Percentiles rank a stretch among this genome's conserved stretches.
Conservation (phyloP, 1,139 yeast species). For the Yamadazyma atlantica region DNA sequence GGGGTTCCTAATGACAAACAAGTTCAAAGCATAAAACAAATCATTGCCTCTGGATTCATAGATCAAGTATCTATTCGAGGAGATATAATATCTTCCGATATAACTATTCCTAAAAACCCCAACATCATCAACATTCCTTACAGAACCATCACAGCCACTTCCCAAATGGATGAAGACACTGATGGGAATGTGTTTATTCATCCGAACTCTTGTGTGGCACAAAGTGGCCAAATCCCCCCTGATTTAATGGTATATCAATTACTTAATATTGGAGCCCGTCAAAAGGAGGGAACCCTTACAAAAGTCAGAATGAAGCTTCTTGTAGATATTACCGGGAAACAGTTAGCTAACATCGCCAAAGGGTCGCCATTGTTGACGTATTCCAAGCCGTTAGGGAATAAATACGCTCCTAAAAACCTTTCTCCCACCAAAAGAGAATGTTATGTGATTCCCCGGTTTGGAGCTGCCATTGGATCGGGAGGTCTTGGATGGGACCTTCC, state of each 20-base stretch:
- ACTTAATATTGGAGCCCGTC: constrained; percentile 49
- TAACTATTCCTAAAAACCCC: constrained; percentile 55
- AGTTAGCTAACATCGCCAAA: constrained; percentile 75
- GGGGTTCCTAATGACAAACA: constrained; percentile 71
- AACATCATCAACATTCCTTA: constrained; percentile 71
- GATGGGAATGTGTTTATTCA: constrained; percentile 71
- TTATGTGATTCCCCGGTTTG: constrained; percentile 88
- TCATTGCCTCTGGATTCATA: constrained; percentile 87
- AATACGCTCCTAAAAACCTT: constrained; percentile 75
- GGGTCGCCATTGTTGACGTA: constrained; percentile 71
- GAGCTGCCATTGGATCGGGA: constrained; percentile 80
- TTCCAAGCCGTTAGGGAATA: constrained; percentile 90
- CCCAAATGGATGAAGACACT: constrained; percentile 30
- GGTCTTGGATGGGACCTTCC: constrained; percentile 94
- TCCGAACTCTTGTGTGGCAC: constrained; percentile 63
- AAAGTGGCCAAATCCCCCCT: constrained; percentile 67
- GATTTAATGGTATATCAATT: constrained; percentile 71
- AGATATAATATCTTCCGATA: constrained; percentile 68
- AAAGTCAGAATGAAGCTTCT: constrained; percentile 73
- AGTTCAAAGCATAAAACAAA: constrained; percentile 79
- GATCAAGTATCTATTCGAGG: constrained; percentile 90
- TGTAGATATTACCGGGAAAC: constrained; percentile 73
- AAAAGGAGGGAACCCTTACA: constrained; percentile 25
- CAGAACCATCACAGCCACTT: constrained; percentile 61
- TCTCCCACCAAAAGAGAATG: constrained; percentile 72